Evolutionary conservation across 176 grass and related monocot species (phyloP), one percentile per base, ranked within the genome.

Genomic region (Avena sativa): DNA sequence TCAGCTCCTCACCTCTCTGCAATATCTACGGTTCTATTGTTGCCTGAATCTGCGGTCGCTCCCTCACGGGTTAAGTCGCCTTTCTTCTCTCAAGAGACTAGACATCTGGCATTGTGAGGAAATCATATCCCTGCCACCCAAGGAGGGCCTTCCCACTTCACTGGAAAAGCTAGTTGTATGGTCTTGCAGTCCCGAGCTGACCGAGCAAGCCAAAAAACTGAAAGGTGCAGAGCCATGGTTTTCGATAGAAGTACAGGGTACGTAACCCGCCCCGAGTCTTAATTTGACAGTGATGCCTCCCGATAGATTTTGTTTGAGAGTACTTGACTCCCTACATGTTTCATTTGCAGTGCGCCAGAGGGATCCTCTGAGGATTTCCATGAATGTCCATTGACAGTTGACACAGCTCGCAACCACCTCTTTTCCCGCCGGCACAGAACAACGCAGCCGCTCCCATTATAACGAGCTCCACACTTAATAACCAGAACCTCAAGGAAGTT

Each of bases 11-110:
- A 63, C 21, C 3, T 26, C 60, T 10, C 60, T 63, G 21, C 60
- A 12, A 26, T 0, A 0, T 25, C 21, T 63, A 5, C 0, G 5
- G 5, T 63, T 63, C 26, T 0, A 0, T 0, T 0, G 0, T 5
- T 63, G 21, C 10, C 0, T 0, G 0, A 26, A 26, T 26, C n/a
- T 63, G 23, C 9, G 12, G 60, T 63, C 60, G 21, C 60, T 63
- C 1, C 60, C 60, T 12, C 17, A n/a, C 8, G 21, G 60, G 0
- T 63, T 63, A 63, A 1, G 10, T 26, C 3, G 60, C 10, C 56
- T 58, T 20, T n/a, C 56, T 58, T 58, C 56, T n/a, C 56, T 58
- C 56, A n/a, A 8, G 19, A 3, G 1, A 36, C 34, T 58, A 58
- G 0, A 17, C 6, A n/a, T 58, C 19, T 58, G 0, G 0, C 0